phyloP scores from a whole-genome alignment of 345 rosid species.

The Laguncularia racemosa region DNA sequence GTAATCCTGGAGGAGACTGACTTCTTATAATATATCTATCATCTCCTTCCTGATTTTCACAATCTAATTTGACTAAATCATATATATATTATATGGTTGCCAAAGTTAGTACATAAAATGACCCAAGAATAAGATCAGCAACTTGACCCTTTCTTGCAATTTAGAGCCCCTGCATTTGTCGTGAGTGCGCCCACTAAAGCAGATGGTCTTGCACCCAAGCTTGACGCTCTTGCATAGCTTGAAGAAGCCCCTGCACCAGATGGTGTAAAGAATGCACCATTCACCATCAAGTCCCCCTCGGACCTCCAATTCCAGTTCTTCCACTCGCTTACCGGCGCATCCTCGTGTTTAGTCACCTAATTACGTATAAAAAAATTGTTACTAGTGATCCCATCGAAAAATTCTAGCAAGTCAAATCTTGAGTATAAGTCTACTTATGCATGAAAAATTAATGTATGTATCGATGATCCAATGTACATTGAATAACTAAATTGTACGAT shows the following conservation, averaged over 20 bases:
- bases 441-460: too few relatives aligned
- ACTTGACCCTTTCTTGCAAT: slow-evolving; percentile 44
- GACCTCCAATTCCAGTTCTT: slow-evolving; percentile 70
- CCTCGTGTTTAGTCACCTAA: slow-evolving; percentile 64
- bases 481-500: too few relatives aligned
- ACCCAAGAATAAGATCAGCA: slow-evolving; percentile 32
- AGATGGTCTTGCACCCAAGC: slow-evolving; percentile 63
- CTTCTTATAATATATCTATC: too few relatives aligned
- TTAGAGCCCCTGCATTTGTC: slow-evolving; percentile 42
- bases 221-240: slow-evolving; percentile 62
- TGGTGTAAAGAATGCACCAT: slow-evolving; percentile 58
- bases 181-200: slow-evolving; percentile 53
- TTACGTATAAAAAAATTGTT: background rate
- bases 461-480: too few relatives aligned
- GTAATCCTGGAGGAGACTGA: too few relatives aligned
- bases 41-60: background rate
- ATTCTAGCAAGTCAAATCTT: too few relatives aligned
- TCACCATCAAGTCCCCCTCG: slow-evolving; percentile 54
- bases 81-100: background rate
- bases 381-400: too few relatives aligned
- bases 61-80: background rate
- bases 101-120: too few relatives aligned
- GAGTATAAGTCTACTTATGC: too few relatives aligned
- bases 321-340: slow-evolving; percentile 59
- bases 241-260: slow-evolving; percentile 59